Base-by-base conservation (phyloP, 192 early-diverging fungal species). In the Coemansia sp. region DNA sequence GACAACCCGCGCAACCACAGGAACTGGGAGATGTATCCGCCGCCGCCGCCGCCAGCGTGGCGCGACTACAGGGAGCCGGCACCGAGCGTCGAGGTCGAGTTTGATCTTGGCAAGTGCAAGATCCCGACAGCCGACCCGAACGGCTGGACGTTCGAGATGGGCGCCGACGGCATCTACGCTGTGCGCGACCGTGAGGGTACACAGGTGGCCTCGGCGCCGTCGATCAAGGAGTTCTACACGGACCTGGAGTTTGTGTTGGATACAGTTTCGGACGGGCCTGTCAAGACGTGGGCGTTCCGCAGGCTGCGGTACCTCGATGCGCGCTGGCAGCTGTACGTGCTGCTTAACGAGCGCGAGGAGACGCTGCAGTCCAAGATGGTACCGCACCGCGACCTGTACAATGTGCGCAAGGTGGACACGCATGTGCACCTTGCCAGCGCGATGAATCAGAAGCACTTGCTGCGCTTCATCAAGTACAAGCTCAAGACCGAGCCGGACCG, bases 401-500 rank as follows among this genome's bases (percentile, higher is more conserved):
- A 98, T 62, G 93, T 98, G 50, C 90, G 96, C 55, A 98, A 98
- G 69, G 94, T 98, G 17, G 96, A 98, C 77, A 95, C 93, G 1
- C 95, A 98, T 85, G 90, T 98, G 43, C 95, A 98, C 65, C 86
- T 95, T 69, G 90, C 91, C 5, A 85, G 89, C 4, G 95, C 93
- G 64, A 96, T 98, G 95, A 98, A 96, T 75, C 92, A 94, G 71
- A 97, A 97, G 82, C 95, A 97, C 71, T 65, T 97, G 55, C 74
- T 97, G 35, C 91, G 94, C 8, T 97, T 96, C 67, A 96, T 97
- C 79, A 97, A 98, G 73, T 87, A 90, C 36, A 96, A 95, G 74
- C 77, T 97, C 62, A 87, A 87, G 73, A 91, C 86, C 45, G 73
- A 71, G 36, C 86, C 91, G 13, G 77, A 95, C 63, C 89, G 92